These are phyloP conservation scores for Gentiana dahurica DNA, from an alignment of 257 asterid genomes.

Conservation along the genomic window DNA sequence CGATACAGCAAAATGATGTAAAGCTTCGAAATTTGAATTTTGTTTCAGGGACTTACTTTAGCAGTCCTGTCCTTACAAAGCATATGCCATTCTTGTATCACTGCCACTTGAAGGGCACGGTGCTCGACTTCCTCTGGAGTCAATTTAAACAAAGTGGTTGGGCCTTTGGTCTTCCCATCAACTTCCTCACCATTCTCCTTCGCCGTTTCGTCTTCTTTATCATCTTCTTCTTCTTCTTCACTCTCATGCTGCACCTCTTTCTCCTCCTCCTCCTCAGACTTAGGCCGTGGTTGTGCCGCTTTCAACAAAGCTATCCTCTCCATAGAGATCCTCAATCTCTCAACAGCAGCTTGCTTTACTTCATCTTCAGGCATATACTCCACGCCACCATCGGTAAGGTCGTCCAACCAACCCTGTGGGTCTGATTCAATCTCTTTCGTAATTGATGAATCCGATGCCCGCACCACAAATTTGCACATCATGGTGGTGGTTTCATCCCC, in stretches of 20 bases:
- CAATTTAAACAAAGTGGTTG: conserved; percentile 52
- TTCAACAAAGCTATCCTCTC: conserved; percentile 70
- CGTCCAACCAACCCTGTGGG: conserved; percentile 88
- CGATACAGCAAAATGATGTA: too few relatives aligned
- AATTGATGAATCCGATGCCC: conserved; percentile 77
- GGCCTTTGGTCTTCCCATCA: conserved; percentile 42
- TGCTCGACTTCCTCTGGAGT: conserved; percentile 79
- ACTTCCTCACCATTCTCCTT: conserved; percentile 25
- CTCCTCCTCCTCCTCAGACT: conserved; percentile 40
- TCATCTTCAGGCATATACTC: conserved; percentile 90
- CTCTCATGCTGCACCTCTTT: conserved; percentile 30
- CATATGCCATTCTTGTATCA: conserved; percentile 77
- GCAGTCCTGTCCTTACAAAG: conserved; percentile 60
- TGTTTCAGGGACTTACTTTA: conserved; percentile 28
- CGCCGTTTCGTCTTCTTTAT: background rate
- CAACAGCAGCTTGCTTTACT: conserved; percentile 72
- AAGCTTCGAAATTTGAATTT: too few relatives aligned
- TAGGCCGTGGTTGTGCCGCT: conserved; percentile 70
- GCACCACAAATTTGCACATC: conserved; percentile 84
- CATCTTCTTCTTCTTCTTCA: conserved; percentile 17
- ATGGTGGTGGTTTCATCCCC: conserved; percentile 91
- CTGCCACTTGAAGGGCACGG: conserved; percentile 79
- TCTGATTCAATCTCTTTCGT: conserved; percentile 71
- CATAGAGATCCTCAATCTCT: conserved; percentile 70
- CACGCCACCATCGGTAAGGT: conserved; percentile 76